A percentile compares a stretch with the other conserved stretches of the same genome.
Evolutionary conservation across 768 basidiomycete genomes (phyloP).

Genomic region (Xerocomus spinulosus): DNA sequence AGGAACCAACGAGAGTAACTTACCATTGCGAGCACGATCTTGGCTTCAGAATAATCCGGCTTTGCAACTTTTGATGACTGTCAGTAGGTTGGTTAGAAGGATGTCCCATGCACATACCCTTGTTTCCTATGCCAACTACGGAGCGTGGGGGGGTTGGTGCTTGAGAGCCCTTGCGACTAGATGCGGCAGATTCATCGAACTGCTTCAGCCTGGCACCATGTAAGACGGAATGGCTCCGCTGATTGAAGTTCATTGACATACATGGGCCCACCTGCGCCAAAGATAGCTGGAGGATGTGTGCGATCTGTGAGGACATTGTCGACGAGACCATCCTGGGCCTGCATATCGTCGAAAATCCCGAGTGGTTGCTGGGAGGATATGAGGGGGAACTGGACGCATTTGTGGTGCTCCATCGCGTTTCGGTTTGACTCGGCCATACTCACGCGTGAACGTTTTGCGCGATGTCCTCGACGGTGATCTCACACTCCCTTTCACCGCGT

Average conservation of each 20-base stretch:
- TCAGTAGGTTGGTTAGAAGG: not conserved
- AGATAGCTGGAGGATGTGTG: slow-evolving; percentile 47
- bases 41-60: slow-evolving; percentile 97
- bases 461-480: slow-evolving; percentile 18
- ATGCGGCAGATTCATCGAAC: slow-evolving; percentile 71
- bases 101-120: slow-evolving; percentile 46
- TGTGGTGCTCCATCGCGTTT: slow-evolving; percentile 15
- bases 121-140: slow-evolving; percentile 85
- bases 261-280: slow-evolving; percentile 77
- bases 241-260: slow-evolving; percentile 31
- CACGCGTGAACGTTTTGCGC: not conserved
- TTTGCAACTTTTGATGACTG: slow-evolving; percentile 62
- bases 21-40: slow-evolving; percentile 98
- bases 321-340: slow-evolving; percentile 8
- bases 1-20: slow-evolving; percentile 7
- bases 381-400: slow-evolving; percentile 11
- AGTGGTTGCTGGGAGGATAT: slow-evolving; percentile 7
- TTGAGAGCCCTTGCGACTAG: slow-evolving; percentile 66
- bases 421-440: not conserved
- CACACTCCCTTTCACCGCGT: slow-evolving; percentile 18
- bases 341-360: slow-evolving; percentile 28
- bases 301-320: slow-evolving; percentile 15
- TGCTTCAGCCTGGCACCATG: slow-evolving; percentile 56
- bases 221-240: slow-evolving; percentile 1
- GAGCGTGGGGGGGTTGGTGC: slow-evolving; percentile 76